Evolutionary conservation across 768 basidiomycete species (phyloP), one percentile per base, ranked within the genome.

Genomic region (Lentinula aciculospora): DNA sequence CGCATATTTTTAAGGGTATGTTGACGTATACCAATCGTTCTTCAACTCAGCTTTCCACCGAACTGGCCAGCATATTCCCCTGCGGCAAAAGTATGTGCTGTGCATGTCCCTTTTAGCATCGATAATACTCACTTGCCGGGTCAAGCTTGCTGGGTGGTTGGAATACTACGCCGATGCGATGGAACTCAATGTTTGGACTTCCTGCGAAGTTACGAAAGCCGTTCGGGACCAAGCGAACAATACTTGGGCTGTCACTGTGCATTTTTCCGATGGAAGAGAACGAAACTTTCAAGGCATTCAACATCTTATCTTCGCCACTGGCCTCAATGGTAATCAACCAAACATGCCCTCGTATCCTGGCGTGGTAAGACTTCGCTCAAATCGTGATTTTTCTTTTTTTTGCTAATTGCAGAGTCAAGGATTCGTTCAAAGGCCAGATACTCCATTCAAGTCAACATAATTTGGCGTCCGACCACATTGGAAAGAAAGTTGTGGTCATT

Each of bases 401-500:
- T 17, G 28, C 45, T 1, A 15, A 25, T 27, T 21, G 36, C 4
- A 7, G 31, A 17, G 17, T 49, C 4, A 50, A 80, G 71, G 78
- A 76, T 32, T 64, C 61, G 17, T 81, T 77, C 71, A 79, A 79
- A 62, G 87, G 87, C 3, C 65, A 74, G 42, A 61, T 75, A 1
- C 42, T 80, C 1, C 88, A 89, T 65, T 83, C 86, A 0, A 72
- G 72, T 1, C 60, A 75, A 19, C 81, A 82, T 66, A 78, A 74
- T 21, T 71, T 72, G 4, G 81, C 81, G 0, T 60, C 68, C 1
- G 79, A 78, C 31, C 78, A 81, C 61, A 58, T 69, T 5, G 85
- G 85, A 6, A 87, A 88, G 72, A 86, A 82, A 62, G 85, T 80
- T 4, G 73, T 88, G 1, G 74, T 89, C n/a, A 72, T 89, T 2